Evolutionary conservation across 495 filamentous ascomycete species (phyloP).

Genomic region (Tuber brumale): DNA sequence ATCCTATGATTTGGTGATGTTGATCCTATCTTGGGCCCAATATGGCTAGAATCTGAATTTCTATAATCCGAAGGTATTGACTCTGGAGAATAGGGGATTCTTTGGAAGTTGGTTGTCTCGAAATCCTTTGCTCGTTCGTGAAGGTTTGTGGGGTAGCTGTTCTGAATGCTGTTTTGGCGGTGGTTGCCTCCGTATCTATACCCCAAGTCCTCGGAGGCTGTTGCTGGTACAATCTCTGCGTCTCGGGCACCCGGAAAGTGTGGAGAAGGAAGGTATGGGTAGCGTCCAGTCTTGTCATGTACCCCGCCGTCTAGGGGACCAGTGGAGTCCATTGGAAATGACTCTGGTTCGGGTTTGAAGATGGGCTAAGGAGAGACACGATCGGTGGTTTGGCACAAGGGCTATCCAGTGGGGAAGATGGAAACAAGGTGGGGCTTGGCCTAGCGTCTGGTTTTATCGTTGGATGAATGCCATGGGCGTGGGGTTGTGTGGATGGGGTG

Average conservation of each 20-base stretch:
- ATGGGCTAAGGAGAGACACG: slow-evolving; percentile 28
- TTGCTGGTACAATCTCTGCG: slow-evolving; percentile 15
- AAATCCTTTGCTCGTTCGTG: slow-evolving; percentile 18
- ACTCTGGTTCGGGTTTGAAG: slow-evolving; percentile 18
- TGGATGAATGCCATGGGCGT: slow-evolving; percentile 15
- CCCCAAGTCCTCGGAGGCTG: slow-evolving; percentile 17
- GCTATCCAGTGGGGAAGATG: slow-evolving; percentile 23
- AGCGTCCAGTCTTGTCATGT: slow-evolving; percentile 31
- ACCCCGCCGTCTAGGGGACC: slow-evolving; percentile 17
- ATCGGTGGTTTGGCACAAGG: slow-evolving; percentile 33
- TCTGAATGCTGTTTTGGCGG: slow-evolving; percentile 18
- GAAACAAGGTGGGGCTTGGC: slow-evolving; percentile 27
- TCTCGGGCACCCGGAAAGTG: slow-evolving; percentile 21
- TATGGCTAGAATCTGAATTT: neutral
- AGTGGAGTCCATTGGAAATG: slow-evolving; percentile 31
- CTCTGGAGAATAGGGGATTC: slow-evolving; percentile 29
- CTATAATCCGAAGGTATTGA: slow-evolving; percentile 24
- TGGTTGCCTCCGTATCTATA: slow-evolving; percentile 22
- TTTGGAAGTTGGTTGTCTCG: slow-evolving; percentile 8
- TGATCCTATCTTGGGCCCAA: neutral
- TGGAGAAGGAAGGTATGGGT: slow-evolving; percentile 27
- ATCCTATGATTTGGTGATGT: neutral
- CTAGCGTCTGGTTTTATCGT: slow-evolving; percentile 25
- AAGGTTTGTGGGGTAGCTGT: slow-evolving; percentile 6
- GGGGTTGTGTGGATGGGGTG: slow-evolving; percentile 19